Conservation (phyloP, 768 basidiomycete genomes). For the Pleurotus djamor region DNA sequence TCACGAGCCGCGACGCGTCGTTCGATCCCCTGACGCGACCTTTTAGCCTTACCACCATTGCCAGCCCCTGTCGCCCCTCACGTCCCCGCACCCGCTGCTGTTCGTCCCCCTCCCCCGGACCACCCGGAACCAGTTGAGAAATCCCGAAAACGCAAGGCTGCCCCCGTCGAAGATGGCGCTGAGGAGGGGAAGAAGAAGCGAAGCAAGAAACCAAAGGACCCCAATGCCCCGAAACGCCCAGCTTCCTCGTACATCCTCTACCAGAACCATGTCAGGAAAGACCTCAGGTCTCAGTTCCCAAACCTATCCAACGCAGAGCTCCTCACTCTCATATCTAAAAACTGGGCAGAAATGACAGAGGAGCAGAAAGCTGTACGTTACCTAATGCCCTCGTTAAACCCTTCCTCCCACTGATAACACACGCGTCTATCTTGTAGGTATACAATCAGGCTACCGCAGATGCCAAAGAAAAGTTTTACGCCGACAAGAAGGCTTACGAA, state of each 20-base stretch:
- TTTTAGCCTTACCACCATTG: not conserved
- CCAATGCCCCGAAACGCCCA: slow-evolving; percentile 93
- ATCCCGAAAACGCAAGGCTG: slow-evolving; percentile 53
- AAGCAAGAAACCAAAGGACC: slow-evolving; percentile 75
- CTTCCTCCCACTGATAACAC: slow-evolving; percentile 2
- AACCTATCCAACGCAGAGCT: slow-evolving; percentile 70
- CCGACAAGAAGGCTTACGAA: slow-evolving; percentile 66
- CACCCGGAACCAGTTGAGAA: not conserved
- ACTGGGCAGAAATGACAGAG: slow-evolving; percentile 68
- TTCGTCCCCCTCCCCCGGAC: slow-evolving; percentile 2
- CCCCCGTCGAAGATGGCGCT: slow-evolving; percentile 31
- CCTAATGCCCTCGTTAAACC: slow-evolving; percentile 1
- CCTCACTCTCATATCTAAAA: slow-evolving; percentile 64
- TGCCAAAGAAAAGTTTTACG: slow-evolving; percentile 65
- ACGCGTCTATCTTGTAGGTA: slow-evolving; percentile 31
- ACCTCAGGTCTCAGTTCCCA: slow-evolving; percentile 66
- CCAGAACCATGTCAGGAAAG: slow-evolving; percentile 86
- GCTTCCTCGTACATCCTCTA: slow-evolving; percentile 91
- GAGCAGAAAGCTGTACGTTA: slow-evolving; percentile 73
- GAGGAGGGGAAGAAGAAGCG: slow-evolving; percentile 54
- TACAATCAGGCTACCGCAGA: slow-evolving; percentile 51
- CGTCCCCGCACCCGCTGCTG: slow-evolving; percentile 18
- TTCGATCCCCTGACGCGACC: not conserved
- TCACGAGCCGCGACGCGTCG: slow-evolving; percentile 10
- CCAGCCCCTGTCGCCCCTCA: slow-evolving; percentile 10